Evolutionary conservation across 169 alveolate genomes (phyloP).

Genomic region (Plasmodium malariae): DNA sequence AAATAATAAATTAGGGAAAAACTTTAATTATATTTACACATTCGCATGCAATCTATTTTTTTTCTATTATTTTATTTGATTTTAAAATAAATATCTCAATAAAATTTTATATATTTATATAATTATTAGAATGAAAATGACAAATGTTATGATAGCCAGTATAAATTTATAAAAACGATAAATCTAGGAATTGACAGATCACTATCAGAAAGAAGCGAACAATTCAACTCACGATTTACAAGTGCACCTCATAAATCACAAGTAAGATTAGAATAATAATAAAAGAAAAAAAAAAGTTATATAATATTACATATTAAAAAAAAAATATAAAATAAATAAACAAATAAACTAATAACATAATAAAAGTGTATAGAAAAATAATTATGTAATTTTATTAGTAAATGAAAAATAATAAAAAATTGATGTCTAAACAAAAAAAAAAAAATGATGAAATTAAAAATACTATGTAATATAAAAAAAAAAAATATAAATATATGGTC

Average conservation of each 20-base stretch:
- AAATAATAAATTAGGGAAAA: background rate
- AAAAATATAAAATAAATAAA: no score
- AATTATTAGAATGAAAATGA: conserved; percentile 1
- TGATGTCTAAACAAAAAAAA: background rate
- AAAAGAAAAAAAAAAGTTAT: background rate
- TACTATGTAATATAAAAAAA: background rate
- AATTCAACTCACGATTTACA: background rate
- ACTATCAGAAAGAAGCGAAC: background rate
- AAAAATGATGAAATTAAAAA: background rate
- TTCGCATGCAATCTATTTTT: background rate
- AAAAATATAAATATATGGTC: background rate
- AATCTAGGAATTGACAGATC: background rate
- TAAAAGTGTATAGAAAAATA: background rate
- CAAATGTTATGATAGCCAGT: background rate
- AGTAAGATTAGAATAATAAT: background rate
- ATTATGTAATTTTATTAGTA: background rate
- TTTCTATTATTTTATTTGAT: background rate
- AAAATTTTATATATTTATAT: background rate
- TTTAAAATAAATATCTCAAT: background rate
- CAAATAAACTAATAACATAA: background rate
- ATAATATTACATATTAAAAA: background rate
- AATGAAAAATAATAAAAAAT: background rate
- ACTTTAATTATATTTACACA: background rate
- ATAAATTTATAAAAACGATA: background rate
- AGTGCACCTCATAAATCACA: background rate